A percentile compares a stretch with the other conserved stretches of the same genome.
Evolutionary conservation across 2,329 filamentous ascomycete genomes (phyloP).

Genomic region (Microcyclospora pomicola): DNA sequence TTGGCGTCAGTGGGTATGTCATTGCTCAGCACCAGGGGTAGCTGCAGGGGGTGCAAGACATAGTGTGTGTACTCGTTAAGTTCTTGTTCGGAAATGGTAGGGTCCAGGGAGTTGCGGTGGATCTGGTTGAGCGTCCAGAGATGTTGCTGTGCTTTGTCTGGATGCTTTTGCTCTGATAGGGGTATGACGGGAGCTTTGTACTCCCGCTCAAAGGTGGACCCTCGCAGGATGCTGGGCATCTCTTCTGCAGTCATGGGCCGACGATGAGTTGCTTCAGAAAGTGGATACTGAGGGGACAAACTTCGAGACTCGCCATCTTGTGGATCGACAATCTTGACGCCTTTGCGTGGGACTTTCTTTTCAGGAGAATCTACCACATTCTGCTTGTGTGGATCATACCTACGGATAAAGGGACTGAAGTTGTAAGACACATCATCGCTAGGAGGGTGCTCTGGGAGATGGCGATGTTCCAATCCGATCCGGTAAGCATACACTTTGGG

Average conservation of each 20-base stretch:
- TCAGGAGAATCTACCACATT: slow-evolving; percentile 42
- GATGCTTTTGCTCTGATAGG: slow-evolving; percentile 14
- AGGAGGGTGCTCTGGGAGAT: slow-evolving; percentile 56
- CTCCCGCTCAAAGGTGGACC: slow-evolving; percentile 3
- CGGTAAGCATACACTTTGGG: slow-evolving; percentile 85
- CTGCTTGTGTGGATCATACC: slow-evolving; percentile 27
- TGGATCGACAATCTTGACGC: slow-evolving; percentile 55
- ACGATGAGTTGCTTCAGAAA: slow-evolving; percentile 1
- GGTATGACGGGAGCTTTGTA: neutral
- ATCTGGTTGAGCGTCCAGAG: slow-evolving; percentile 84
- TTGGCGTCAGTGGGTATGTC: slow-evolving; percentile 46
- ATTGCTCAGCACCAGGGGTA: slow-evolving; percentile 66
- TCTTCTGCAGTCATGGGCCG: slow-evolving; percentile 8
- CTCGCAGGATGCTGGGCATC: slow-evolving; percentile 30
- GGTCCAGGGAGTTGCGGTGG: slow-evolving; percentile 72
- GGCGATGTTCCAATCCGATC: slow-evolving; percentile 78
- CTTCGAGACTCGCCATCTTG: slow-evolving; percentile 13
- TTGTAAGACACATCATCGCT: slow-evolving; percentile 57
- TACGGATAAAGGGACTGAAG: slow-evolving; percentile 74
- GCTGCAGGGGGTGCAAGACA: slow-evolving; percentile 73
- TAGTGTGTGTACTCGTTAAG: slow-evolving; percentile 79
- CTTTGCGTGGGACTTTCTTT: slow-evolving; percentile 51
- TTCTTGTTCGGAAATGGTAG: slow-evolving; percentile 62
- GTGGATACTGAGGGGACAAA: neutral
- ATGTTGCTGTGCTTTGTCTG: slow-evolving; percentile 67